phyloP scores from a whole-genome alignment of 352 stramenopile genomes.

The Phytopythium montanum region DNA sequence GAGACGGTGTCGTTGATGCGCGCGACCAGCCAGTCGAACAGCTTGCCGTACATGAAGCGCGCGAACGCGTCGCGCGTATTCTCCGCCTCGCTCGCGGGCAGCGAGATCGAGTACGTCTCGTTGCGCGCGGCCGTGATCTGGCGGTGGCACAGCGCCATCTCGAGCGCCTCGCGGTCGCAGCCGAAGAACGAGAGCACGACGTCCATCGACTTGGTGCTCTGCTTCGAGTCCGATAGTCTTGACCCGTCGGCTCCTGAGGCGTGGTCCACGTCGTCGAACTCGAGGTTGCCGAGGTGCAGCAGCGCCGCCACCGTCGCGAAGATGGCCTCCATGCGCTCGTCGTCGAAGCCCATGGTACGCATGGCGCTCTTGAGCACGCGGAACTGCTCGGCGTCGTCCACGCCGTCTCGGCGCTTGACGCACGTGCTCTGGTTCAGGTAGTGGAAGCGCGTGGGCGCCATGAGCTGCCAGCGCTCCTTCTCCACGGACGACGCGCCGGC shows the following conservation, averaged over 20 bases:
- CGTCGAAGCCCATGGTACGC: constrained; percentile 84
- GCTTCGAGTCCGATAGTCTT: constrained; percentile 60
- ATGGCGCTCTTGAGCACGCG: constrained; percentile 67
- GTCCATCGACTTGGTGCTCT: constrained; percentile 43
- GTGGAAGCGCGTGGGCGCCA: constrained; percentile 67
- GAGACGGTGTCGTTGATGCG: constrained; percentile 87
- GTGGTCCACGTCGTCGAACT: constrained; percentile 75
- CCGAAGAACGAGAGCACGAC: constrained; percentile 88
- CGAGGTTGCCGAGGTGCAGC: constrained; percentile 94
- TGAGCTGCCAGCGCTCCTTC: constrained; percentile 63
- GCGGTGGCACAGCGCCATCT: constrained; percentile 88
- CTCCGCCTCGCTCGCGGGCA: constrained; percentile 62
- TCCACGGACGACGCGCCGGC: constrained; percentile 58
- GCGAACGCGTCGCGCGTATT: constrained; percentile 93
- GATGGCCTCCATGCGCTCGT: constrained; percentile 89
- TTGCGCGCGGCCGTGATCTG: constrained; percentile 91
- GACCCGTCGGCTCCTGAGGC: constrained; percentile 65
- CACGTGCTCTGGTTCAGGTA: constrained; percentile 91
- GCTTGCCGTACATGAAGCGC: constrained; percentile 93
- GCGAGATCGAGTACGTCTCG: constrained; percentile 84
- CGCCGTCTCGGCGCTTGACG: constrained; percentile 76
- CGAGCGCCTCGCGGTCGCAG: constrained; percentile 83
- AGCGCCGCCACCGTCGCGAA: constrained; percentile 90
- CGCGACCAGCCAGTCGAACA: constrained; percentile 92
- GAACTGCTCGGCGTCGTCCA: constrained; percentile 91